phyloP scores from a whole-genome alignment of 495 filamentous ascomycete species.

The Bathelium albidoporum region DNA sequence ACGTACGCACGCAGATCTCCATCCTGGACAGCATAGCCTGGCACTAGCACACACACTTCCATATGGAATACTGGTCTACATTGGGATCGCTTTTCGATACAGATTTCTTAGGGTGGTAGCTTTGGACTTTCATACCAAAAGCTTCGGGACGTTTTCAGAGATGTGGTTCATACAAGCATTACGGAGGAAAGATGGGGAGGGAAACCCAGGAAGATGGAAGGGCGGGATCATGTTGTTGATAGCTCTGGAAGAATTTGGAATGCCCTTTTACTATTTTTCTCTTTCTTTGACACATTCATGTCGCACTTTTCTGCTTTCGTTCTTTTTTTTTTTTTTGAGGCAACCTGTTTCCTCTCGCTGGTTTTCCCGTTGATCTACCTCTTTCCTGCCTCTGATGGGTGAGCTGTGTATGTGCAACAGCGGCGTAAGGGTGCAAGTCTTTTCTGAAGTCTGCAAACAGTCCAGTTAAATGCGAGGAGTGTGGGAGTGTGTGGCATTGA shows the following conservation, averaged over 20 bases:
- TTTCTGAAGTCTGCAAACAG: neutral
- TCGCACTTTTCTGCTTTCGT: neutral
- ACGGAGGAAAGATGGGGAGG: neutral
- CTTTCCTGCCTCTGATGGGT: neutral
- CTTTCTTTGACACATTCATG: neutral
- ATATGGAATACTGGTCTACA: neutral
- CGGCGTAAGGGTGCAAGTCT: neutral
- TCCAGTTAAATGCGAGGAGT: neutral
- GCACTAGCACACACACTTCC: constrained; percentile 1
- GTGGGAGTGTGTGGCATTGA: neutral
- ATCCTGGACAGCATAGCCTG: constrained; percentile 5
- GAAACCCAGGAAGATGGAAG: neutral
- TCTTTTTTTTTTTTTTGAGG: neutral
- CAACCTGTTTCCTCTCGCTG: neutral
- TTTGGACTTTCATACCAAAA: neutral
- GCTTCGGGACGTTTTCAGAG: neutral
- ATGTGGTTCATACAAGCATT: neutral
- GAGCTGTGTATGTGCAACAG: neutral
- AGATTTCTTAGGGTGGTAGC: constrained; percentile 4
- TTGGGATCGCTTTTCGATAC: neutral
- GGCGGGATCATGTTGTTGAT: neutral
- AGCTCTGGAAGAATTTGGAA: constrained; percentile 4
- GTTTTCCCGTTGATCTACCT: neutral
- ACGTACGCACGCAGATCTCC: neutral
- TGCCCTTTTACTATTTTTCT: neutral